Evolutionary conservation across 257 asterid species (phyloP).

Genomic region (Nicotiana knightiana): DNA sequence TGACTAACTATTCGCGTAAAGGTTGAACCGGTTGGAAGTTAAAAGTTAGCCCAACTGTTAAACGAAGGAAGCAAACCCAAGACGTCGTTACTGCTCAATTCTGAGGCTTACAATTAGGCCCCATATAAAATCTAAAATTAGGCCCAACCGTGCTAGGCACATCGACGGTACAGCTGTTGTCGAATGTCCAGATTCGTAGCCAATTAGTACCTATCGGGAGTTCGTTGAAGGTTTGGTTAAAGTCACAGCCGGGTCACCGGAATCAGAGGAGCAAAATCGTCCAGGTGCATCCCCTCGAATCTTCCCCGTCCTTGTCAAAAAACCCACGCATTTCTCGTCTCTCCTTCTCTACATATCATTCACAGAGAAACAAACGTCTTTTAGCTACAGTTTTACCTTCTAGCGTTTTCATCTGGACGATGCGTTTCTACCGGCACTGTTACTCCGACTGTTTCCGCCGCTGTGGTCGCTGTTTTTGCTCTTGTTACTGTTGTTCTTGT

Average conservation of each 20-base stretch:
- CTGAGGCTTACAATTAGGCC: not conserved
- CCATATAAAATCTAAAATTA: not conserved
- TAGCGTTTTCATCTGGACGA: conserved; percentile 20
- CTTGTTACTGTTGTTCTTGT: conserved; percentile 24
- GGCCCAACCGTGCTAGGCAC: not conserved
- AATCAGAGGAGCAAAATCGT: conserved; percentile 12
- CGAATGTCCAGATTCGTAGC: not conserved
- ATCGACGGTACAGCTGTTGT: not conserved
- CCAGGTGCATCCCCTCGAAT: conserved; percentile 26
- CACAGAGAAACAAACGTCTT: not conserved
- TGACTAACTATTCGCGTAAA: too few relatives aligned
- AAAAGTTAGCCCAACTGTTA: too few relatives aligned
- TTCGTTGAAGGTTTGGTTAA: not conserved
- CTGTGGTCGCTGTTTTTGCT: conserved; percentile 14
- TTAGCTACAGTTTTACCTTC: not conserved
- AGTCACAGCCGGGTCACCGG: not conserved
- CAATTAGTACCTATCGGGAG: not conserved
- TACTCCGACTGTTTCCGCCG: conserved; percentile 6
- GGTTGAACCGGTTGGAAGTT: too few relatives aligned
- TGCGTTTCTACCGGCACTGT: conserved; percentile 12
- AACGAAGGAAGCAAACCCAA: too few relatives aligned
- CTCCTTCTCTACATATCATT: conserved; percentile 1
- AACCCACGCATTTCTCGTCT: conserved; percentile 21
- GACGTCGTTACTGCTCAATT: too few relatives aligned
- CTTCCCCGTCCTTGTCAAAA: conserved; percentile 30